A percentile compares a stretch with the other conserved stretches of the same genome.
Conservation (phyloP, 768 basidiomycete genomes). For the Lactarius deliciosus region DNA sequence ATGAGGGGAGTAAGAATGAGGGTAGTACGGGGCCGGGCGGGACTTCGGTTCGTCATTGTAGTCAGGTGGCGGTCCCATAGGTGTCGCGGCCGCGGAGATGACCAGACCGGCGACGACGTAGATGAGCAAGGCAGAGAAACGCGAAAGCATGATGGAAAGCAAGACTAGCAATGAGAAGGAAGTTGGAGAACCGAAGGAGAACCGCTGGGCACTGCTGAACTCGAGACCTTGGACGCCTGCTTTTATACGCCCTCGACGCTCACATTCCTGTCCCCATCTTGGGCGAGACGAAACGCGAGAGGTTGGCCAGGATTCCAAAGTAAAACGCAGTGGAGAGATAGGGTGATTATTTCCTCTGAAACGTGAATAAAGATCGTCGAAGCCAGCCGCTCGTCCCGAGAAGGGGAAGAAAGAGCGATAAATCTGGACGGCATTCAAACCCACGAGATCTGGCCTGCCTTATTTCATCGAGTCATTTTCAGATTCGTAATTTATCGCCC, state of each 20-base stretch:
- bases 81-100: constrained; percentile 18
- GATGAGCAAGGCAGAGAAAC: constrained; percentile 20
- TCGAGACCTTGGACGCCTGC: not conserved
- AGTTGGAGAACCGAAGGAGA: constrained; percentile 18
- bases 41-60: constrained; percentile 17
- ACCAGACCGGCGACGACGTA: constrained; percentile 22
- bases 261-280: constrained; percentile 10
- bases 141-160: constrained; percentile 26
- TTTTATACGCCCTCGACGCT: constrained; percentile 15
- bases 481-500: not conserved
- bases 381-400: not conserved
- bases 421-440: not conserved
- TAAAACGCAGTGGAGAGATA: not conserved
- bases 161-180: constrained; percentile 13
- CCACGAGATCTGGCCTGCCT: not conserved
- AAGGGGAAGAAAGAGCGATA: not conserved
- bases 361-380: not conserved
- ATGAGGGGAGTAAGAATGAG: not conserved
- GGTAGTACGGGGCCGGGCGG: constrained; percentile 7
- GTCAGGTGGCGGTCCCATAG: constrained; percentile 1
- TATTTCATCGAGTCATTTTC: not conserved
- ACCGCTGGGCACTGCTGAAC: constrained; percentile 24
- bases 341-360: not conserved
- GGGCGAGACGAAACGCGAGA: not conserved
- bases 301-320: not conserved